Evolutionary conservation across 306 rosid genomes (phyloP), one percentile per base, ranked within the genome.

Genomic region (Begonia loranthoides): DNA sequence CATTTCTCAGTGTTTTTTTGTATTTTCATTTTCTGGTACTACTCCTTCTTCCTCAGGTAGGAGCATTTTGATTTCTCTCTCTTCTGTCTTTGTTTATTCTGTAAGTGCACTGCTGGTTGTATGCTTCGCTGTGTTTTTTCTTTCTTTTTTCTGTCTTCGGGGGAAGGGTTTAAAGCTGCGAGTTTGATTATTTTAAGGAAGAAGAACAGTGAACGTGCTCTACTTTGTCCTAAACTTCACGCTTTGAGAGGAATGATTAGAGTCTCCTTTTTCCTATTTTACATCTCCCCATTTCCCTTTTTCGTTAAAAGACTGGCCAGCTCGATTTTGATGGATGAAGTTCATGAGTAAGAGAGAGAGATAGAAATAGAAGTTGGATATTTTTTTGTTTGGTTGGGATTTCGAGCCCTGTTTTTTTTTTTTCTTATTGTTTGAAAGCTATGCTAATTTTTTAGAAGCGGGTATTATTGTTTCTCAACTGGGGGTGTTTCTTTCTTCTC

Each of bases 141-240:
- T 55, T 9, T 59, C 24, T 17, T 19, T 60, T 45, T 59, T 39
- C 22, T 28, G 55, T 4, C 10, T 49, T 41, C 36, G 36, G 40
- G 54, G 59, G 67, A 67, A 77, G 72, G 82, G 14, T 43, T 43
- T n/a, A 43, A 69, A 66, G 70, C 67, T 59, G 58, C 61, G 64
- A 74, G 61, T 62, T 61, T 70, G 60, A 82, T 80, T 80, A 76
- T 79, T 75, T 46, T 69, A 82, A 54, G 58, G 61, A 60, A 61
- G 41, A 72, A 71, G 55, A 79, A 57, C 59, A 63, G 63, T 57
- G 84, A 87, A 78, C 94, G 87, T 83, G 94, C 72, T 78, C 69
- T 61, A 73, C 77, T 73, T 73, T 81, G 77, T 85, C 87, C 75
- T 66, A 34, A 65, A 62, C 79, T 70, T 80, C 82, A 83, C 90